phyloP scores from a whole-genome alignment of 2,329 filamentous ascomycete genomes.

The Pestalotiopsis sp. region DNA sequence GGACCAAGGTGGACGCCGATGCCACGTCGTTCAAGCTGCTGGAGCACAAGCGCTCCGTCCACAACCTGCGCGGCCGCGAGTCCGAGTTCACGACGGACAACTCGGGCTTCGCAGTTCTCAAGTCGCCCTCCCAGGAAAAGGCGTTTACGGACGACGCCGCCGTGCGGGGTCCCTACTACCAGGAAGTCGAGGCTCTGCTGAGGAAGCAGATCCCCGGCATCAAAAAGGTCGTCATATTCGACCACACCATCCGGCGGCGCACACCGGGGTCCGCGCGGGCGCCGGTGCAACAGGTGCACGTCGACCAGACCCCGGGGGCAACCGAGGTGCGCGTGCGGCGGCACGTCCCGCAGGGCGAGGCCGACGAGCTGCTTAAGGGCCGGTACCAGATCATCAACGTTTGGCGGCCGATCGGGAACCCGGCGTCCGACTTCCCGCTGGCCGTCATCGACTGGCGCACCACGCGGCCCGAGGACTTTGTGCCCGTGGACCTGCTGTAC shows the following conservation, averaged over 20 bases:
- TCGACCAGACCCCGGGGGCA: conserved; percentile 70
- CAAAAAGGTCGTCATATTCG: conserved; percentile 69
- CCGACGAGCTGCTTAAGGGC: conserved; percentile 56
- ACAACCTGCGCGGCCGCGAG: conserved; percentile 56
- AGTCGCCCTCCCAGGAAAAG: conserved; percentile 54
- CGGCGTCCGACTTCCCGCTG: conserved; percentile 65
- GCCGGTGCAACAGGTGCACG: conserved; percentile 71
- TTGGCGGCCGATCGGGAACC: conserved; percentile 68
- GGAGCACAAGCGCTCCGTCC: conserved; percentile 49
- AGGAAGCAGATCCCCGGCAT: conserved; percentile 55
- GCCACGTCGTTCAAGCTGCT: conserved; percentile 54
- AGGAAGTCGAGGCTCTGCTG: conserved; percentile 61
- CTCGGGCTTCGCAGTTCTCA: conserved; percentile 60
- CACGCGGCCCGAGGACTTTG: conserved; percentile 59
- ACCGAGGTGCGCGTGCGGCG: conserved; percentile 63
- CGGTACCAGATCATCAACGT: conserved; percentile 73
- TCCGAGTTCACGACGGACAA: conserved; percentile 57
- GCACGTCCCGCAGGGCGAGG: conserved; percentile 58
- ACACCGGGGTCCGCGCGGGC: conserved; percentile 58
- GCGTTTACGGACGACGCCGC: conserved; percentile 57
- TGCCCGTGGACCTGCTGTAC: conserved; percentile 66
- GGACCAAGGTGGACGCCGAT: conserved; percentile 66
- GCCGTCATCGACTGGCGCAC: conserved; percentile 67
- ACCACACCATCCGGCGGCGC: conserved; percentile 69
- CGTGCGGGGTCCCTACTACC: conserved; percentile 61